Evolutionary conservation across 2,329 filamentous ascomycete genomes (phyloP).

Genomic region (Paecilomyces dactylethromorphus): DNA sequence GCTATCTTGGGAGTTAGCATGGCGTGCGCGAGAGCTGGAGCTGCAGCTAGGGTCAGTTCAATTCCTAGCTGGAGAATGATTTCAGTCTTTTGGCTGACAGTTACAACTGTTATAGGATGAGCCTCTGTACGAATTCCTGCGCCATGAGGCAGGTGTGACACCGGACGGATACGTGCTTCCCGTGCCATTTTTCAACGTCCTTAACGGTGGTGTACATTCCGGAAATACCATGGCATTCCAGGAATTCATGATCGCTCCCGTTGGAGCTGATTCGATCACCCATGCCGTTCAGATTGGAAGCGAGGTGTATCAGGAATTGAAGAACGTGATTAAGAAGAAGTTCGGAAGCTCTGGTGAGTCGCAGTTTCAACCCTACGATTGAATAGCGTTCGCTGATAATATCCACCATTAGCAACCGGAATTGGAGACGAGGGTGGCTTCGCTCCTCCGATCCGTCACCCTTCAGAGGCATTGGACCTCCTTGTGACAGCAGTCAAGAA

Average conservation of each 20-base stretch:
- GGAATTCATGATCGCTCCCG: conserved; percentile 12
- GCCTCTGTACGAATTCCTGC: conserved; percentile 53
- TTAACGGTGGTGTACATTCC: conserved; percentile 45
- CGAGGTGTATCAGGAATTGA: conserved; percentile 28
- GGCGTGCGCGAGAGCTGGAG: conserved; percentile 53
- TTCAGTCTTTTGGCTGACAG: background rate
- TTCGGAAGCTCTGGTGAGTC: conserved; percentile 20
- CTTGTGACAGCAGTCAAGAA: conserved; percentile 18
- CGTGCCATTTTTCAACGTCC: conserved; percentile 53
- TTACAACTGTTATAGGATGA: conserved; percentile 29
- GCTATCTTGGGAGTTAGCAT: conserved; percentile 56
- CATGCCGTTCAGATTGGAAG: conserved; percentile 20
- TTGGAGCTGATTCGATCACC: conserved; percentile 5
- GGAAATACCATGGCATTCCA: conserved; percentile 48
- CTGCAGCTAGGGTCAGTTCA: conserved; percentile 41
- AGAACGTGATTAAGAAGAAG: conserved; percentile 21
- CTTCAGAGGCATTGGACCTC: conserved; percentile 28
- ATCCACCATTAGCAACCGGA: conserved; percentile 15
- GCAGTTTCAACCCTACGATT: background rate
- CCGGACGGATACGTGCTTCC: conserved; percentile 51
- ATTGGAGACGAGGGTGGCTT: conserved; percentile 33
- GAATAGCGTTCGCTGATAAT: background rate
- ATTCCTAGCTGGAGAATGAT: background rate
- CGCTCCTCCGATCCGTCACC: conserved; percentile 28
- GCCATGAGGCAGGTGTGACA: conserved; percentile 43